Conservation (phyloP, 306 rosid genomes). For the Quillaja saponaria region DNA sequence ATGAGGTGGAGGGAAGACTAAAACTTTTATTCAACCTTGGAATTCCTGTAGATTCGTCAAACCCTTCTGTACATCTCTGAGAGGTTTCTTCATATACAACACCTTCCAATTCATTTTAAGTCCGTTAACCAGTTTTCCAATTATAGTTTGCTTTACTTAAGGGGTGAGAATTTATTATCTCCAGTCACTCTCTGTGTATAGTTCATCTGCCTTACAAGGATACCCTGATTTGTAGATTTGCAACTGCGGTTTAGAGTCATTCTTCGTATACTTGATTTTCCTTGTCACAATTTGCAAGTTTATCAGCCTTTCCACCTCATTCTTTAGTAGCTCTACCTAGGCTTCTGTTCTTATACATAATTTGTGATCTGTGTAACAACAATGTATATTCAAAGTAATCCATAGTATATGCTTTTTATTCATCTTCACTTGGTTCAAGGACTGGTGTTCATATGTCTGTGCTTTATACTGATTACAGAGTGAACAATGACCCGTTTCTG, state of each 20-base stretch:
- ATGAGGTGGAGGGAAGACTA: constrained; percentile 79
- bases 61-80: constrained; percentile 26
- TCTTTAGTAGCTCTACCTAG: constrained; percentile 54
- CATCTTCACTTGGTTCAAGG: constrained; percentile 14
- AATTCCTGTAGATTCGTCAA: constrained; percentile 40
- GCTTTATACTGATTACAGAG: constrained; percentile 3
- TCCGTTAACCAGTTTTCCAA: constrained; percentile 27
- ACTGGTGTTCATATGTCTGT: neutral
- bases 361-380: constrained; percentile 36
- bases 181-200: constrained; percentile 57
- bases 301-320: constrained; percentile 29
- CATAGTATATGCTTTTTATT: constrained; percentile 29
- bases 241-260: constrained; percentile 44
- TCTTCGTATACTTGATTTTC: constrained; percentile 59
- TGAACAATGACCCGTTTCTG: no score
- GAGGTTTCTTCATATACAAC: constrained; percentile 39
- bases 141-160: constrained; percentile 40
- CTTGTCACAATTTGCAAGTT: constrained; percentile 34
- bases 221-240: constrained; percentile 51
- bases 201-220: constrained; percentile 30
- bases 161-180: constrained; percentile 50
- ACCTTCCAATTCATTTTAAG: constrained; percentile 40
- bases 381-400: constrained; percentile 53
- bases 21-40: constrained; percentile 68
- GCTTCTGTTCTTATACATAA: constrained; percentile 24